Percentiles rank a stretch among this genome's conserved stretches.
These are phyloP conservation scores for Diplodia intermedia DNA, from an alignment of 2,329 filamentous ascomycete genomes.

Conservation along the genomic window DNA sequence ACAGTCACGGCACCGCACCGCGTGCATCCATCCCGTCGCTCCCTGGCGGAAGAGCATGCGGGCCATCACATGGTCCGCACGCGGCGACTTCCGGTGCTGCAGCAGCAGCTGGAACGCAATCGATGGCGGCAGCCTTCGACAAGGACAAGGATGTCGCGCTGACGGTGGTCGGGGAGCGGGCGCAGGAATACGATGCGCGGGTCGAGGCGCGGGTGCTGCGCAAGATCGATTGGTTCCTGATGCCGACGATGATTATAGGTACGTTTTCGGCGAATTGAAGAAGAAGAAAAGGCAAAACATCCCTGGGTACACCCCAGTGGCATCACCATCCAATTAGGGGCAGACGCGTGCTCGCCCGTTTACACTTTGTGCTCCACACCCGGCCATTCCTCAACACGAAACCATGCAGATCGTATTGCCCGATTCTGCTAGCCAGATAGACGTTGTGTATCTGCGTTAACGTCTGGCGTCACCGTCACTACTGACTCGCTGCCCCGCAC, in stretches of 20 bases:
- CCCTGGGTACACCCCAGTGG: background rate
- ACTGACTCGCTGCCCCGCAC: background rate
- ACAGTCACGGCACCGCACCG: background rate
- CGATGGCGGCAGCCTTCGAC: background rate
- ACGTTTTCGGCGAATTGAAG: constrained; percentile 30
- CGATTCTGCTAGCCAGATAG: constrained; percentile 16
- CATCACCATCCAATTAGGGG: background rate
- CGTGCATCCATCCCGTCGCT: background rate
- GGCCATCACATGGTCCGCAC: background rate
- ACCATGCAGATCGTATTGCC: constrained; percentile 24
- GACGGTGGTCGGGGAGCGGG: constrained; percentile 65
- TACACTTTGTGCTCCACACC: background rate
- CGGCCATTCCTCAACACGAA: background rate
- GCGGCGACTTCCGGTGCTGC: background rate
- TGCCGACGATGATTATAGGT: constrained; percentile 67
- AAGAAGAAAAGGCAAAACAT: background rate
- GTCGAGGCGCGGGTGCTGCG: constrained; percentile 64
- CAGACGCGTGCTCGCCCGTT: background rate
- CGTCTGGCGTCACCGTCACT: background rate
- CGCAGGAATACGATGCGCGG: constrained; percentile 61
- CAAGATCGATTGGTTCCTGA: constrained; percentile 72
- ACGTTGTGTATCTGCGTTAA: constrained; percentile 10
- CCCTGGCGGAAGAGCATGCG: constrained; percentile 41
- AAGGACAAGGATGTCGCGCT: constrained; percentile 63
- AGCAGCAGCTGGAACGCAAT: background rate